Base-by-base conservation (phyloP, 768 basidiomycete species). In the Calocybe indica region DNA sequence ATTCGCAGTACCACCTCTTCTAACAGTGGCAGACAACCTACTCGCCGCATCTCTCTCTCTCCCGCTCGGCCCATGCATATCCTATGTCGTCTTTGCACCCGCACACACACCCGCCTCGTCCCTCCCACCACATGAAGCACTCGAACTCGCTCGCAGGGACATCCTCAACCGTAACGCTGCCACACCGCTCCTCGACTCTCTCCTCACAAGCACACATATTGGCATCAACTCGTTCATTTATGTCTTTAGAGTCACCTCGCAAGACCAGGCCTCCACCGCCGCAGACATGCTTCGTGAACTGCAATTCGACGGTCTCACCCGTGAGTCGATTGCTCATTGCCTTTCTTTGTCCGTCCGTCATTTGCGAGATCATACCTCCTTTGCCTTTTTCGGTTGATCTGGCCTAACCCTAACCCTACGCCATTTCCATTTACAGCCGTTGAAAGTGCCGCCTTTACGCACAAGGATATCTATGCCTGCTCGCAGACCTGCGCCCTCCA, bases 61-160 rank as follows among this genome's bases (percentile, higher is more conserved):
- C 6, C 78, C 78, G 0, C 47, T 59, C 12, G 51, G 69, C 49
- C 58, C 76, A 11, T 61, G 57, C 49, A 68, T 86, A 50, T 62
- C 61, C 14, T 81, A 73, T 54, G 66, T 69, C 32, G 67, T 72
- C 47, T 80, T 75, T 60, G 49, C 61, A 10, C 68, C 68, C 22
- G 22, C 22, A 22, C 22, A 22, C 9, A 53, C 43, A 22, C 46
- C 52, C 55, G 28, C 53, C 55, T 29, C 59, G 54, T 11, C 44
- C 44, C 35, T 50, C 39, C 14, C 64, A 51, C 37, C 58, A 48
- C 57, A 68, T 37, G 75, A 79, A 43, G 54, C 62, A 40, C 61
- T 88, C 49, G 85, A 88, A 56, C 52, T 64, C 11, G 83, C 79
- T 3, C 73, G 86, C 50, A 71, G 76, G 48, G 60, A 62, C 5